phyloP scores from a whole-genome alignment of 345 rosid species.

The Balakata baccata region DNA sequence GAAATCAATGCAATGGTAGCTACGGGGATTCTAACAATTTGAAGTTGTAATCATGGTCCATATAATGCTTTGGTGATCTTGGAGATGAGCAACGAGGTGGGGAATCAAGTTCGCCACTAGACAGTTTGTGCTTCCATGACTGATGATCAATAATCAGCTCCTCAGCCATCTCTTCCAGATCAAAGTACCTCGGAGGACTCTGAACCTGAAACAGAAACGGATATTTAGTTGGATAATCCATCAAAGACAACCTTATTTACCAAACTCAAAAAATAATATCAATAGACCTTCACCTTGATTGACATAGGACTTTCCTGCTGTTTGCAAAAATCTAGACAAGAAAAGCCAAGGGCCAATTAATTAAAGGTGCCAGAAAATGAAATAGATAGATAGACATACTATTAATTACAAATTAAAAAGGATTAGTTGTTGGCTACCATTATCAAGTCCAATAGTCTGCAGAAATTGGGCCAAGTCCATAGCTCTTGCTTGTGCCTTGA shows the following conservation, averaged over 20 bases:
- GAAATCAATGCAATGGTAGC: conserved; percentile 24
- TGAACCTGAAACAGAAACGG: conserved; percentile 16
- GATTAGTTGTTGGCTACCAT: conserved; percentile 20
- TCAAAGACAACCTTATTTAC: neutral
- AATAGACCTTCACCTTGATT: no score
- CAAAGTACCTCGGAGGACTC: conserved; percentile 27
- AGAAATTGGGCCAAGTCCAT: conserved; percentile 38
- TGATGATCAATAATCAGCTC: conserved; percentile 12
- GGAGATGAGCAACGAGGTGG: conserved; percentile 26
- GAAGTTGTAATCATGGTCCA: conserved; percentile 30
- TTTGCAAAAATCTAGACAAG: conserved; percentile 25
- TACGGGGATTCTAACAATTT: conserved; percentile 37
- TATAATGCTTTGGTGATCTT: conserved; percentile 20
- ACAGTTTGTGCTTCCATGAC: conserved; percentile 12
- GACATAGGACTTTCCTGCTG: conserved; percentile 13
- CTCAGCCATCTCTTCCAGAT: conserved; percentile 35
- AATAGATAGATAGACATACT: neutral
- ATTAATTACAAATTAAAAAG: neutral
- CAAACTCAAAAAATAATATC: neutral
- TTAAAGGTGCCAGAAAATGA: neutral
- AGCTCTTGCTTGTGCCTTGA: conserved; percentile 35
- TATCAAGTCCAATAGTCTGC: conserved; percentile 40
- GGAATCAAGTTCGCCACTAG: conserved; percentile 15
- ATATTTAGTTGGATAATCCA: neutral
- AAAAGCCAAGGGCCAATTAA: neutral